Conservation (phyloP, 208 protist species). For the Acanthamoeba lenticulata region DNA sequence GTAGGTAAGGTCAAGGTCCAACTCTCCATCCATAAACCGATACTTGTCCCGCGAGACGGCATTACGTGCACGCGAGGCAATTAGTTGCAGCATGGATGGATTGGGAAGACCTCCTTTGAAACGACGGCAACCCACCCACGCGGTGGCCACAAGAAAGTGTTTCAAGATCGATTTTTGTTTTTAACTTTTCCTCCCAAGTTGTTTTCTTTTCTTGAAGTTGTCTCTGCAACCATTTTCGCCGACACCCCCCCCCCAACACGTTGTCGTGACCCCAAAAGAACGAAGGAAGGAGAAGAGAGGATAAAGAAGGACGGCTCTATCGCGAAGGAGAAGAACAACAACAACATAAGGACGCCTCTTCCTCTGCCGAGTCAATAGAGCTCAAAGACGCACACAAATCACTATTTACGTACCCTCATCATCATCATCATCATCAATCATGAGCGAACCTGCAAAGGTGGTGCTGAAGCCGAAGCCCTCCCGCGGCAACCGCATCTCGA, state of each 20-base stretch:
- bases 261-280: too few relatives aligned
- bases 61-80: neutral
- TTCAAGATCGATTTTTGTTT: too few relatives aligned
- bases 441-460: neutral
- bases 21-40: slow-evolving; percentile 87
- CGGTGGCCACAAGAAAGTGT: neutral
- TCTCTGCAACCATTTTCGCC: too few relatives aligned
- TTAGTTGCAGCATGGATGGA: neutral
- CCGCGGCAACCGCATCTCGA: neutral
- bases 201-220: too few relatives aligned
- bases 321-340: too few relatives aligned
- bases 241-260: too few relatives aligned
- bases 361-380: too few relatives aligned
- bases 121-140: neutral
- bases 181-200: too few relatives aligned
- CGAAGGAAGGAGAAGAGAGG: too few relatives aligned
- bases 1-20: slow-evolving; percentile 93
- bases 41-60: slow-evolving; percentile 88
- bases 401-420: neutral
- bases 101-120: neutral
- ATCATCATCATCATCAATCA: too few relatives aligned
- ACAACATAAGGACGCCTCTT: too few relatives aligned
- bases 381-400: neutral
- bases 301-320: too few relatives aligned
- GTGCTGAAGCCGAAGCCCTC: neutral